A percentile compares a stretch with the other conserved stretches of the same genome.
Conservation (phyloP, 768 basidiomycete genomes). For the Lactarius hengduanensis region DNA sequence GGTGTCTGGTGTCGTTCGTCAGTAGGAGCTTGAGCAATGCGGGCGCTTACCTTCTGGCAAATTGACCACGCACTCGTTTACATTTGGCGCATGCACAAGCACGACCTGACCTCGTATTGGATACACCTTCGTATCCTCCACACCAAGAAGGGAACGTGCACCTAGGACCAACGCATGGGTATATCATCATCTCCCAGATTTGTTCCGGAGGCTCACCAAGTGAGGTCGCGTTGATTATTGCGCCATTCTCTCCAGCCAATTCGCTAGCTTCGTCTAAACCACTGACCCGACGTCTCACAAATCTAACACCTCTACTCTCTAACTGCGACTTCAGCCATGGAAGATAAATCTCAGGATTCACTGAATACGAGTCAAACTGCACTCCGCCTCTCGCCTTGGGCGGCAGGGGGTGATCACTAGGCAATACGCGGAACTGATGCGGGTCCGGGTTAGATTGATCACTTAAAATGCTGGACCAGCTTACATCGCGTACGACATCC, state of each 20-base stretch:
- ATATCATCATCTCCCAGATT: neutral
- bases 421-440: conserved; percentile 30
- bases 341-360: conserved; percentile 52
- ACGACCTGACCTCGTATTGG: conserved; percentile 87
- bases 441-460: neutral
- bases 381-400: conserved; percentile 39
- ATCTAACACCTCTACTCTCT: conserved; percentile 40
- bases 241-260: conserved; percentile 37
- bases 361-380: conserved; percentile 46
- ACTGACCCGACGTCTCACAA: conserved; percentile 43
- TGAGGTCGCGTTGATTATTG: conserved; percentile 58
- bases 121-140: conserved; percentile 71
- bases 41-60: neutral
- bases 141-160: conserved; percentile 71
- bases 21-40: neutral
- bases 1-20: conserved; percentile 3
- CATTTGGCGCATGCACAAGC: conserved; percentile 65
- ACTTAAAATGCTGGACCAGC: conserved; percentile 13
- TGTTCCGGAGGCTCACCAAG: conserved; percentile 41
- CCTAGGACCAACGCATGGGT: conserved; percentile 38
- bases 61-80: conserved; percentile 41
- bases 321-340: conserved; percentile 47
- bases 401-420: conserved; percentile 38
- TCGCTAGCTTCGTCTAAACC: conserved; percentile 48
- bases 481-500: conserved; percentile 42